phyloP scores from a whole-genome alignment of 306 rosid genomes.

The Canavalia ensiformis region DNA sequence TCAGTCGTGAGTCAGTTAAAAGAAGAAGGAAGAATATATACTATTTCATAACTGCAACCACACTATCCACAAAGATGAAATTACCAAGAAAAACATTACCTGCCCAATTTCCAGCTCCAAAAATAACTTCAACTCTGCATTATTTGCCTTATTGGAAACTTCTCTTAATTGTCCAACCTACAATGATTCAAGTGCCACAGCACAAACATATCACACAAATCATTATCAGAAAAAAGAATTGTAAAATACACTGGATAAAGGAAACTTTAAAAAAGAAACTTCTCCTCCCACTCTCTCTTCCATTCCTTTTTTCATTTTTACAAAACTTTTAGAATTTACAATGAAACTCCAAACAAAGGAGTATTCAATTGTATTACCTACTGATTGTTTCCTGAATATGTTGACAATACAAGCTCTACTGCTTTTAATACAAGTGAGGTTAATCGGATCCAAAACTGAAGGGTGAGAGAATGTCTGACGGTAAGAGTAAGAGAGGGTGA shows the following conservation, averaged over 20 bases:
- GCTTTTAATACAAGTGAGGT: no score
- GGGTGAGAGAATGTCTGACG: no score
- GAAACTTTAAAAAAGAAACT: slow-evolving; percentile 3
- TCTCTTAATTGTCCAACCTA: slow-evolving; percentile 89
- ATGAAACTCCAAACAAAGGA: neutral
- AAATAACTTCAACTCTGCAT: slow-evolving; percentile 80
- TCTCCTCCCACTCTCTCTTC: neutral
- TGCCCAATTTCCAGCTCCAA: slow-evolving; percentile 80
- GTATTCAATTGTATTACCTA: neutral
- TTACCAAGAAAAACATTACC: slow-evolving; percentile 60
- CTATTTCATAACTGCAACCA: slow-evolving; percentile 6
- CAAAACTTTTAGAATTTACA: neutral
- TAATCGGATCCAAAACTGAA: no score
- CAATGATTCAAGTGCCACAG: slow-evolving; percentile 33
- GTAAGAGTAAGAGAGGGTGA: no score
- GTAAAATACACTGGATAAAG: neutral
- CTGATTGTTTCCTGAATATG: neutral
- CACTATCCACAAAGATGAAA: slow-evolving; percentile 41
- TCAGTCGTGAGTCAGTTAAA: slow-evolving; percentile 28
- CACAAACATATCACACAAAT: slow-evolving; percentile 14
- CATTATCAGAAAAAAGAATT: slow-evolving; percentile 13
- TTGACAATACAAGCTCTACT: no score
- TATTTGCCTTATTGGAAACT: slow-evolving; percentile 68
- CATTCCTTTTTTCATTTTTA: neutral
- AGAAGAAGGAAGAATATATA: neutral